Evolutionary conservation across 2,329 filamentous ascomycete genomes (phyloP).

Genomic region (Amauroascus niger): DNA sequence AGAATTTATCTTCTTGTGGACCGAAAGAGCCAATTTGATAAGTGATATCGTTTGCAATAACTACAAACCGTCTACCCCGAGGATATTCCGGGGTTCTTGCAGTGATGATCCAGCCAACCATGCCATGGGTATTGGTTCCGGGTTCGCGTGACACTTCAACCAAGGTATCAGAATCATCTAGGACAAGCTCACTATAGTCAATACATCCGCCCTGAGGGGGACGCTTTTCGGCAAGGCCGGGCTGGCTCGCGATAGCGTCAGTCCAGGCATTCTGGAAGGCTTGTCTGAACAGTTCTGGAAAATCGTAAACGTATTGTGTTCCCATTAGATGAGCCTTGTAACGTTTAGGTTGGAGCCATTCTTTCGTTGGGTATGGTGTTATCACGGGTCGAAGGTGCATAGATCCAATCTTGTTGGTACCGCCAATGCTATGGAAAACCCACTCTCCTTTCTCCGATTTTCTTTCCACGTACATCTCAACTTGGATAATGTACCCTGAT

Average conservation of each 20-base stretch:
- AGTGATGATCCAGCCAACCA: constrained; percentile 97
- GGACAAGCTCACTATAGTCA: constrained; percentile 83
- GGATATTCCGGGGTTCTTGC: constrained; percentile 95
- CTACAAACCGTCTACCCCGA: constrained; percentile 79
- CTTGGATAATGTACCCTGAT: constrained; percentile 92
- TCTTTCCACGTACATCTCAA: constrained; percentile 94
- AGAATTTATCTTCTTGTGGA: constrained; percentile 93
- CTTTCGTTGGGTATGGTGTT: constrained; percentile 94
- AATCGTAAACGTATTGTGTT: constrained; percentile 98
- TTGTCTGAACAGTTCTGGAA: constrained; percentile 98
- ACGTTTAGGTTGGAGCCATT: constrained; percentile 95
- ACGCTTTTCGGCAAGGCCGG: constrained; percentile 66
- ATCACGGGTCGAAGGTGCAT: constrained; percentile 89
- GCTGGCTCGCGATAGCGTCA: constrained; percentile 62
- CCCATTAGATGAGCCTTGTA: constrained; percentile 99
- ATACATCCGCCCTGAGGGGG: constrained; percentile 83
- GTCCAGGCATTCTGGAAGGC: constrained; percentile 93
- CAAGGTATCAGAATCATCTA: constrained; percentile 87
- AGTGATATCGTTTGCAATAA: constrained; percentile 98
- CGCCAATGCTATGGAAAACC: constrained; percentile 96
- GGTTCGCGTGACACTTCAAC: constrained; percentile 90
- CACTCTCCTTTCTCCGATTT: constrained; percentile 97
- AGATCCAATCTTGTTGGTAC: constrained; percentile 85
- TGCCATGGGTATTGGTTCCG: constrained; percentile 90
- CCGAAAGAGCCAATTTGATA: constrained; percentile 98